phyloP scores from a whole-genome alignment of 2,329 filamentous ascomycete genomes.

The Cordyceps javanica region DNA sequence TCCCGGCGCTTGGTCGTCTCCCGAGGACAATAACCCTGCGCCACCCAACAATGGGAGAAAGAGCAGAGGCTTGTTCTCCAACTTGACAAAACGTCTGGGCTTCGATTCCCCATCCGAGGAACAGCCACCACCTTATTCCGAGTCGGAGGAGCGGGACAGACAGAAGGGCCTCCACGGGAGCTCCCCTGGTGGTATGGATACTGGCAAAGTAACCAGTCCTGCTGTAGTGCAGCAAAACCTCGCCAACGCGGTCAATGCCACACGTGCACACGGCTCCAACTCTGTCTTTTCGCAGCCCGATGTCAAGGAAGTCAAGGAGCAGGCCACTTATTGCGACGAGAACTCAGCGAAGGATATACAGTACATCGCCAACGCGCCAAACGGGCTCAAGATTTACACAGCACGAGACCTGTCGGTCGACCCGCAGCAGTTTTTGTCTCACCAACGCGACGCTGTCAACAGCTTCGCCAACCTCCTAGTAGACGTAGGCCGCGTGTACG shows the following conservation, averaged over 20 bases:
- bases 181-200: conserved; percentile 29
- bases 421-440: conserved; percentile 48
- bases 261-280: conserved; percentile 68
- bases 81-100: conserved; percentile 60
- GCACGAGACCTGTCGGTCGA: conserved; percentile 46
- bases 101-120: conserved; percentile 47
- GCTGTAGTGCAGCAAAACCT: conserved; percentile 63
- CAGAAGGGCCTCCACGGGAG: conserved; percentile 14
- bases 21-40: conserved; percentile 39
- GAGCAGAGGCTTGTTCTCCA: conserved; percentile 59
- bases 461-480: conserved; percentile 63
- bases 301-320: conserved; percentile 70
- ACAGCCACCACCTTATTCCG: conserved; percentile 28
- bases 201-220: conserved; percentile 53
- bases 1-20: conserved; percentile 71
- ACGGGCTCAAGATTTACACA: conserved; percentile 69
- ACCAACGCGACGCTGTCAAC: conserved; percentile 58
- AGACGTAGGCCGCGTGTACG: conserved; percentile 67
- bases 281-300: conserved; percentile 66
- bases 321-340: conserved; percentile 79
- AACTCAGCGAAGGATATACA: conserved; percentile 66
- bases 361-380: conserved; percentile 63
- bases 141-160: background rate
- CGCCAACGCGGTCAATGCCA: conserved; percentile 70
- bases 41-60: conserved; percentile 31